Base-by-base conservation (phyloP, 164 flowering plant genomes). In the Macadamia integrifolia region DNA sequence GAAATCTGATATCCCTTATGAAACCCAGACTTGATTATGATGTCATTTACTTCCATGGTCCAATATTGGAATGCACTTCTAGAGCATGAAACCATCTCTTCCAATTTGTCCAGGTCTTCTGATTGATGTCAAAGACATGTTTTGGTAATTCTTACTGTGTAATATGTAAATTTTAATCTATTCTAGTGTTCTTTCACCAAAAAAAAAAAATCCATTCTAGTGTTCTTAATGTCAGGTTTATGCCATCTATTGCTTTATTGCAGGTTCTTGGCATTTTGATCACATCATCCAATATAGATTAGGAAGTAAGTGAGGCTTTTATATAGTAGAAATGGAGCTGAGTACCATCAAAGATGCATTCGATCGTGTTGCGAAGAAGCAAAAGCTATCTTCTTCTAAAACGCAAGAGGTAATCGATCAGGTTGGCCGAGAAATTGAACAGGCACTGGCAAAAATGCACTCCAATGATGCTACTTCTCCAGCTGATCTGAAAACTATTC, bases 311-410 rank as follows among this genome's bases (percentile, higher is more conserved):
- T 50, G 12, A 9, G 40, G 44, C 15, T 14, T 23, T 62, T 9
- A 14, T 6, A 14, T 35, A 53, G 60, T 35, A 43, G 32, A 58
- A 62, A 93, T 91, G 98, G 96, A 91, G 79, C 79, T 93, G 67
- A 85, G 70, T 66, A 75, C 82, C 68, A 81, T 87, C 64, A 91
- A 78, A 80, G 95, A 88, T 81, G 92, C 91, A 71, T 90, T 93
- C 79, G 95, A 87, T 56, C 86, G 86, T 32, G 92, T 88, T 64
- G 58, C 88, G 14, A 91, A 91, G 83, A 91, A 87, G 79, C 97
- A 88, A 77, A 91, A 85, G 72, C 61, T 90, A 6, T 85, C 84
- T 35, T 71, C 76, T 29, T 86, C 90, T 23, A 91, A 81, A 75
- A 68, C 84, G 49, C 85, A 84, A 64, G 93, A 88, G 79, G 81